Evolutionary conservation across 2,329 filamentous ascomycete genomes (phyloP), one percentile per base, ranked within the genome.

Genomic region (Curvularia hawaiiensis): DNA sequence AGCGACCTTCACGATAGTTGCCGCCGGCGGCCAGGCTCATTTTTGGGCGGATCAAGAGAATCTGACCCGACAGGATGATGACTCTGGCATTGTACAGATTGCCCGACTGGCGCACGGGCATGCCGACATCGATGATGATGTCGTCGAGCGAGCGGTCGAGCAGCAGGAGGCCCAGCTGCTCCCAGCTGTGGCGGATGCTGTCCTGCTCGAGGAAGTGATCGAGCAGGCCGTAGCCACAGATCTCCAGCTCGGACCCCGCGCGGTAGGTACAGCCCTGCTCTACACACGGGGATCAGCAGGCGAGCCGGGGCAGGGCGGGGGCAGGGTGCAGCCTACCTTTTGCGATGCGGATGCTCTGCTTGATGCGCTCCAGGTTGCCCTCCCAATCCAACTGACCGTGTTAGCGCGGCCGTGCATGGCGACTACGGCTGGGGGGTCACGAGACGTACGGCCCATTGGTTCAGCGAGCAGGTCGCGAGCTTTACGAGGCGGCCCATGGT

Each of bases 31-130:
- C 88, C 6, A 92, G 82, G 66, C 81, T 87, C 61, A 90, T 80
- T 75, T 92, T 92, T 0, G 89, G 89, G 11, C 90, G 81, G 56
- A 95, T 88, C 57, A 89, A 79, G 18, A 92, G 76, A 20, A 93
- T 87, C 75, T 88, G 86, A 50, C 85, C 83, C 64, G 92, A 84
- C 50, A 86, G 80, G 59, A 80, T 79, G 60, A 90, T 83, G n/a
- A 89, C 79, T 24, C 89, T 80, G 64, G 50, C 50, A 72, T 71
- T 91, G 77, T 86, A 91, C 54, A 83, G 80, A 51, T 84, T 80
- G 65, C 86, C 86, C 41, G 84, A 77, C 69, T 90, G 88, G 40
- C 80, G 78, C 45, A 91, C 80, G 0, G 31, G 82, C 62, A 68
- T 66, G 26, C 67, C 66, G 38, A 70, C 61, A 45, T 68, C 65